phyloP scores from a whole-genome alignment of 208 protist species.

The Trypanosoma platydactyli region DNA sequence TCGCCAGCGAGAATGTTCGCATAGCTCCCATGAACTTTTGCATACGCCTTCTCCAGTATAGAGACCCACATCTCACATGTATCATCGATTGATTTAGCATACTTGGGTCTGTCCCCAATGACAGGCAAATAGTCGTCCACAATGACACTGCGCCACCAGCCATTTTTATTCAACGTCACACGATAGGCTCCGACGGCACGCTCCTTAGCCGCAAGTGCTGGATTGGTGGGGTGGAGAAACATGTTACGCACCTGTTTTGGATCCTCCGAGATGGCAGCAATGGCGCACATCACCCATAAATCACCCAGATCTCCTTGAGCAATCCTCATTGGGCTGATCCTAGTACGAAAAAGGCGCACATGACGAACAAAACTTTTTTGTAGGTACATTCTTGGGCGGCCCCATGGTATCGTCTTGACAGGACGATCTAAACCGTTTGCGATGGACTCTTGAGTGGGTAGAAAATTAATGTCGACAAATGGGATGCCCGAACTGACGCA shows the following conservation, averaged over 20 bases:
- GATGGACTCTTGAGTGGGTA: slow-evolving; percentile 31
- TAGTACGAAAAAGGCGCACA: slow-evolving; percentile 31
- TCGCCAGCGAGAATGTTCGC: slow-evolving; percentile 63
- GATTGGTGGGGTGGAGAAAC: slow-evolving; percentile 61
- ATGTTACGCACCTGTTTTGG: slow-evolving; percentile 44
- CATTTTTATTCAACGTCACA: slow-evolving; percentile 70
- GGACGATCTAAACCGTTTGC: slow-evolving; percentile 5
- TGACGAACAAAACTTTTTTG: slow-evolving; percentile 1
- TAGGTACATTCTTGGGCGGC: slow-evolving; percentile 35
- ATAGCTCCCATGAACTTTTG: slow-evolving; percentile 85
- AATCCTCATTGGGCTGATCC: slow-evolving; percentile 31
- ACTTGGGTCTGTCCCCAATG: slow-evolving; percentile 39
- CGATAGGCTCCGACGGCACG: slow-evolving; percentile 53
- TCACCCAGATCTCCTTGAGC: slow-evolving; percentile 53
- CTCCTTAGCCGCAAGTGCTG: slow-evolving; percentile 41
- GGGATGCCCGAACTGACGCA: slow-evolving; percentile 26
- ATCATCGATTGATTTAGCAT: slow-evolving; percentile 47
- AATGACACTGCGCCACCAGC: slow-evolving; percentile 72
- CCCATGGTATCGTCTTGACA: slow-evolving; percentile 30
- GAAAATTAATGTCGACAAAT: slow-evolving; percentile 36
- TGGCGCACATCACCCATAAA: slow-evolving; percentile 67
- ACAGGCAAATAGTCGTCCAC: slow-evolving; percentile 83
- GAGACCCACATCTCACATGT: slow-evolving; percentile 79
- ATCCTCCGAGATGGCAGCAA: slow-evolving; percentile 58
- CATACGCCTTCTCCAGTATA: slow-evolving; percentile 88